Evolutionary conservation across 176 grass and related monocot genomes (phyloP), one percentile per base, ranked within the genome.

Genomic region (Zea luxurians): DNA sequence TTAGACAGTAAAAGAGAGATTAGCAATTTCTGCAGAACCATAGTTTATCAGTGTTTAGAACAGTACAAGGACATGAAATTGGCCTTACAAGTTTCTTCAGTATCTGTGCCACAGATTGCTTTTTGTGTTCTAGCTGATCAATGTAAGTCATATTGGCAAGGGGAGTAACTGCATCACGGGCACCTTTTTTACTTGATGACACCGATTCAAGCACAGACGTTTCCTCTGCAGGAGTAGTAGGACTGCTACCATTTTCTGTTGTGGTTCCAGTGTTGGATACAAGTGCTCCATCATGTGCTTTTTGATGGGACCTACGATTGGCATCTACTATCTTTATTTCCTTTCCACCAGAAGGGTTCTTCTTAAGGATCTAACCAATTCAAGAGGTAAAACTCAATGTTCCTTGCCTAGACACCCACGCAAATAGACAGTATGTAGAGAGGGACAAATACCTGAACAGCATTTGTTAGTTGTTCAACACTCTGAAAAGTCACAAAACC

Each of bases 71-170:
- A 34, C 66, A 70, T 75, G 74, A 3, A 42, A 38, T 66, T 63
- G 71, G 60, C 81, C 85, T 90, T 92, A 98, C 96, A 78, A 98
- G 90, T 73, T 70, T 83, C 78, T 98, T 98, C 54, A 98, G 81
- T 79, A 79, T 85, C 76, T 95, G 89, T 7, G 78, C 84, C 75
- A 98, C 76, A 20, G 81, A 84, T 46, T 84, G 84, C 53, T 89
- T 92, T 61, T 98, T 98, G 62, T 98, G 87, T 34, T 98, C 96
- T 78, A 98, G 85, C 86, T 98, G 96, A 46, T 92, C 87, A 48
- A 37, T 84, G 80, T 98, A 98, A 21, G 96, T 3, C 89, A 92
- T 90, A 78, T 92, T 83, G 62, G 96, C 87, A 85, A 92, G 86
- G 66, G 96, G 96, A 46, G 96, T 90, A 78, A 94, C 96, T 27